phyloP scores from a whole-genome alignment of 139 green algal genomes.

The Chlamydomonas sp. region DNA sequence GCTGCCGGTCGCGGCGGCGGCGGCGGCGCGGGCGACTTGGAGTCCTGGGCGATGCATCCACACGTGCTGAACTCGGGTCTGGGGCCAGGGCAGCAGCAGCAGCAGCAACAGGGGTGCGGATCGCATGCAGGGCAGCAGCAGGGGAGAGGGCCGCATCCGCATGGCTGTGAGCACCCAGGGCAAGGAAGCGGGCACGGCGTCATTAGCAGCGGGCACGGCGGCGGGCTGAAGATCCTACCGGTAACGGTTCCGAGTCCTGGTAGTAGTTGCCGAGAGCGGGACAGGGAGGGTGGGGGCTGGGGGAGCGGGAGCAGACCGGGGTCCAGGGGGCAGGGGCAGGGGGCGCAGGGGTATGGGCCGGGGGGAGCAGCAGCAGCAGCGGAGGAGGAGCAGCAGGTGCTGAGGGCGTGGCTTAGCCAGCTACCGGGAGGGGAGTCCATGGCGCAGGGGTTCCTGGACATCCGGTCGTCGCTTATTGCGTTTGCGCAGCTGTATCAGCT shows the following conservation, averaged over 20 bases:
- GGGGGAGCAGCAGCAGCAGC: neutral
- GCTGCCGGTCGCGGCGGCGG: neutral
- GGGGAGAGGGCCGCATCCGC: neutral
- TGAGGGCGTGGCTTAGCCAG: conserved; percentile 17
- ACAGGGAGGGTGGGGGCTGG: neutral
- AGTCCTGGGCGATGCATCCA: conserved; percentile 33
- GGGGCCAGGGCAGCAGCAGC: neutral
- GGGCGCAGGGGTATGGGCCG: neutral
- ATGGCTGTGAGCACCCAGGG: neutral
- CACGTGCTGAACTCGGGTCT: neutral
- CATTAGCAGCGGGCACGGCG: neutral
- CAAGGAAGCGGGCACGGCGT: neutral
- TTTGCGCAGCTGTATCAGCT: conserved; percentile 32
- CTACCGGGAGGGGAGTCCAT: conserved; percentile 9
- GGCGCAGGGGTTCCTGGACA: conserved; percentile 30
- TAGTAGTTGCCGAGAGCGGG: neutral
- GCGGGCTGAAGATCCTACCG: neutral
- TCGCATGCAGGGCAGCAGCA: neutral
- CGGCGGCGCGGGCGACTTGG: conserved; percentile 9
- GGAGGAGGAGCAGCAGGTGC: conserved; percentile 1
- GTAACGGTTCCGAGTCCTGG: neutral
- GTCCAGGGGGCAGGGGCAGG: neutral
- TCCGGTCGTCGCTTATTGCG: conserved; percentile 14
- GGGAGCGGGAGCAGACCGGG: neutral
- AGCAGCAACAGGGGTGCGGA: too few species aligned